These are phyloP conservation scores for Xerocomellus chrysenteron DNA, from an alignment of 768 basidiomycete species.

Conservation along the genomic window DNA sequence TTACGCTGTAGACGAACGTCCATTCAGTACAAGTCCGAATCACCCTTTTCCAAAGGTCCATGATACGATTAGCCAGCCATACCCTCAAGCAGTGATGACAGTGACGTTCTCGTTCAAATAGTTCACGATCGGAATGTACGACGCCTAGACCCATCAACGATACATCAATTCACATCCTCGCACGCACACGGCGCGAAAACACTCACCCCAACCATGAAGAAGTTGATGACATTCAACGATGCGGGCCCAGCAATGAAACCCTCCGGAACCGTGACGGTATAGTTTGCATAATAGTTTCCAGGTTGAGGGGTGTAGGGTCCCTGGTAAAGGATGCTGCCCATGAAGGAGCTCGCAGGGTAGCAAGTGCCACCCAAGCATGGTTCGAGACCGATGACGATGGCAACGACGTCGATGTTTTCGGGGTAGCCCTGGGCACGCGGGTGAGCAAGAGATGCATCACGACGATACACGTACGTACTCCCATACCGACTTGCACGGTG, in stretches of 20 bases:
- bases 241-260: conserved; percentile 28
- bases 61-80: background rate
- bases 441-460: background rate
- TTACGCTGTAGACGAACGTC: background rate
- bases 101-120: conserved; percentile 24
- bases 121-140: conserved; percentile 12
- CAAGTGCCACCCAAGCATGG: conserved; percentile 25
- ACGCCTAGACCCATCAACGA: conserved; percentile 6
- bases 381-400: conserved; percentile 33
- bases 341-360: conserved; percentile 17
- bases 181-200: background rate
- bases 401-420: conserved; percentile 27
- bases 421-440: conserved; percentile 12
- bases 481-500: conserved; percentile 20
- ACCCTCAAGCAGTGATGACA: background rate
- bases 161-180: background rate
- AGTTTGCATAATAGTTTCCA: conserved; percentile 29
- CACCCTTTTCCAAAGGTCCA: background rate
- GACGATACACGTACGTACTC: conserved; percentile 5
- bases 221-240: conserved; percentile 37
- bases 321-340: conserved; percentile 36
- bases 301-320: conserved; percentile 31
- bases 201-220: conserved; percentile 43
- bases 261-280: conserved; percentile 31
- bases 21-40: background rate